Percentiles rank a stretch among this genome's conserved stretches.
phyloP scores from a whole-genome alignment of 2,329 filamentous ascomycete species.

The Arthrobotrys conoides region DNA sequence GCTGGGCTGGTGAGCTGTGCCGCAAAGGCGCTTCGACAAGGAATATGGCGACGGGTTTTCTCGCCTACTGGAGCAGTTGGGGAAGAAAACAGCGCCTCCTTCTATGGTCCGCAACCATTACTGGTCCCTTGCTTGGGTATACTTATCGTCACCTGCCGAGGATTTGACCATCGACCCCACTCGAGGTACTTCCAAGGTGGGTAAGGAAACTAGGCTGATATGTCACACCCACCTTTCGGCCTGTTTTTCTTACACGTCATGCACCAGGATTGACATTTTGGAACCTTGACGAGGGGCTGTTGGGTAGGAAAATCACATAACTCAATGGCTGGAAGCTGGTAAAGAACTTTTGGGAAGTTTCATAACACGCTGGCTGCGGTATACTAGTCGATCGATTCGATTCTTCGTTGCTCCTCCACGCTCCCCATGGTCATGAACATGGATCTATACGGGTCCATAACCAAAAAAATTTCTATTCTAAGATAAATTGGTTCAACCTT shows the following conservation, averaged over 20 bases:
- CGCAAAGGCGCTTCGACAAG: constrained; percentile 37
- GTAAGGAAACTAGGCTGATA: constrained; percentile 16
- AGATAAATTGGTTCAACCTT: constrained; percentile 4
- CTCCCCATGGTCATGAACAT: background rate
- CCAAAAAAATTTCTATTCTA: background rate
- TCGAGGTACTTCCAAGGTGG: background rate
- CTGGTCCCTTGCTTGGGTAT: background rate
- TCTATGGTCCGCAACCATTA: background rate
- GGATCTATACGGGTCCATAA: background rate
- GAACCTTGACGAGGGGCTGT: background rate
- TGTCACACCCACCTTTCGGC: background rate
- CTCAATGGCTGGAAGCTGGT: background rate
- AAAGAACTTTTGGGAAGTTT: background rate
- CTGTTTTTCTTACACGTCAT: constrained; percentile 3
- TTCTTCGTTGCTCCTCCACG: background rate
- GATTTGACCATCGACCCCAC: background rate
- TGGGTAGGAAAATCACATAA: background rate
- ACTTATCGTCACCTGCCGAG: constrained; percentile 26
- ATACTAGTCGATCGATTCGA: background rate
- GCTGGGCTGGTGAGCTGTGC: constrained; percentile 22
- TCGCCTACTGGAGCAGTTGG: constrained; percentile 11
- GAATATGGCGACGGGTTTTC: constrained; percentile 7
- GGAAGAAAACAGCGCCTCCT: constrained; percentile 32
- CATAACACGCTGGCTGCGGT: constrained; percentile 4
- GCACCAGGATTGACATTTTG: constrained; percentile 6